Percentiles rank a stretch among this genome's conserved stretches.
Evolutionary conservation across 1,284 basidiomycete genomes (phyloP).

Genomic region (Tilletia caries): DNA sequence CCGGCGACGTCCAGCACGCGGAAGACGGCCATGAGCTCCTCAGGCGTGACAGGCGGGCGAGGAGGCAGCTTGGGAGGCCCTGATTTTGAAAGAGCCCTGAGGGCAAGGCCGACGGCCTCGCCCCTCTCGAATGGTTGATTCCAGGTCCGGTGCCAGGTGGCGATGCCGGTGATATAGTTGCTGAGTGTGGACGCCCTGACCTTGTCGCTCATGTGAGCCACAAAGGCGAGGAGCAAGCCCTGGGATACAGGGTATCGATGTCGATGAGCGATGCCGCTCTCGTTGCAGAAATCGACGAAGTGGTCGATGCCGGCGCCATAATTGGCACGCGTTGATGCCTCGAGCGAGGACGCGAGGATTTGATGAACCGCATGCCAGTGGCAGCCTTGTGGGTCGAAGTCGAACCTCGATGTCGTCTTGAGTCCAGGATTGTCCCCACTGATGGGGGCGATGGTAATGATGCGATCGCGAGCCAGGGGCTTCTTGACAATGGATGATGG

Average conservation of each 20-base stretch:
- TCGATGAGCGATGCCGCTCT: background rate
- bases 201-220: background rate
- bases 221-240: background rate
- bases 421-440: background rate
- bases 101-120: background rate
- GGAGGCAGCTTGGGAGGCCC: background rate
- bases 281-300: background rate
- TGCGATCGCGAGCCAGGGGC: no score
- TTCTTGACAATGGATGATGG: no score
- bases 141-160: background rate
- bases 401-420: background rate
- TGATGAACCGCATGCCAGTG: background rate
- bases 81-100: background rate
- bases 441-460: no score
- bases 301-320: no score
- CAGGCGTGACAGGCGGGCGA: background rate
- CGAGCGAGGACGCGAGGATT: background rate
- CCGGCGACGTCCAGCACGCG: background rate
- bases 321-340: background rate
- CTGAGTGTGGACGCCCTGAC: background rate
- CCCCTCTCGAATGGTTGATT: background rate
- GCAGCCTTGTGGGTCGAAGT: background rate
- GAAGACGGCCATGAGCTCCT: background rate
- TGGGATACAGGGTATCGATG: background rate
- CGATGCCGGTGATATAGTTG: background rate